Evolutionary conservation across 768 basidiomycete genomes (phyloP), one percentile per base, ranked within the genome.

Genomic region (Serendipita vermifera): DNA sequence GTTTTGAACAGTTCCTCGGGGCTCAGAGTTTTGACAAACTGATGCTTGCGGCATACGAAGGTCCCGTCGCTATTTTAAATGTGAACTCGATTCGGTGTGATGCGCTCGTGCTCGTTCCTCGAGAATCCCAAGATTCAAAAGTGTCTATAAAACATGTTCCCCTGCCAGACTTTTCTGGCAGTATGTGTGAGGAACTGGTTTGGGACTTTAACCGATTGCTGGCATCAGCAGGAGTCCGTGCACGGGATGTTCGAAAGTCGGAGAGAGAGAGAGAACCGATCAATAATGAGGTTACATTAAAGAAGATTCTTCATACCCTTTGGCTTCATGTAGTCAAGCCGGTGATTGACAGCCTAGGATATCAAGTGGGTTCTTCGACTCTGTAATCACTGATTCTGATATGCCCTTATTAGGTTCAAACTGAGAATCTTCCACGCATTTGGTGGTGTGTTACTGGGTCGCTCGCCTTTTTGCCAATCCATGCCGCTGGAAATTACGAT

Each of bases 391-490:
- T 9, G 14, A 38, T 14, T 14, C 32, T 33, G 11, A 38, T 9
- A 14, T 14, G 31, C 9, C 53, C 9, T n/a, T n/a, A n/a, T n/a
- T n/a, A n/a, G n/a, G n/a, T n/a, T n/a, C n/a, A n/a, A n/a, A n/a
- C n/a, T n/a, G n/a, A n/a, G n/a, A n/a, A n/a, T n/a, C n/a, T 9
- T 54, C 9, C 14, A 9, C 14, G 31, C 40, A 62, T 69, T 53
- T 67, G 64, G 61, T 69, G 69, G 69, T 70, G 68, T 33, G 66
- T 64, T 2, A 67, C 70, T 13, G 67, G 69, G 2, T 58, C 38
- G 11, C 68, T 74, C 59, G 29, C 69, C 2, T 67, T 67, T 22
- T 58, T 74, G 51, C 73, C 73, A 2, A 62, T 75, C 14, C 73
- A 74, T 22, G 72, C 71, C 2, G 73, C 73, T 31, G 66, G 68